A percentile compares a stretch with the other conserved stretches of the same genome.
Evolutionary conservation across 768 basidiomycete genomes (phyloP).

Genomic region (Polyporus arcularius): DNA sequence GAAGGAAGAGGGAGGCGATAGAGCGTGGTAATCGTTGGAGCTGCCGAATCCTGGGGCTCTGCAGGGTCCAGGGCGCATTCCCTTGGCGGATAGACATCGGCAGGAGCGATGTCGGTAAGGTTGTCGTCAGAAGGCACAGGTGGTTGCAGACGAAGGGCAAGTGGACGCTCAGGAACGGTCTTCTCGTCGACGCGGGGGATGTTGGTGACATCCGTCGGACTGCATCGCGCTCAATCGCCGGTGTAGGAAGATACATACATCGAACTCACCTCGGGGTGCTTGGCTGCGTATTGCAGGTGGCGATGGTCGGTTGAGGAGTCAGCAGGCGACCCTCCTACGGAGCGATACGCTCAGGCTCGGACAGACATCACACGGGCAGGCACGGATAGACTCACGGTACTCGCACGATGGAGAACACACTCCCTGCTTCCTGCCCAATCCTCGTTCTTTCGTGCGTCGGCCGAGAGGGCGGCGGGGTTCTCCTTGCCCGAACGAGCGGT

Average conservation of each 20-base stretch:
- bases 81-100: background rate
- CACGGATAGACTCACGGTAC: background rate
- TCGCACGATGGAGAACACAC: background rate
- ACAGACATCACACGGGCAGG: background rate
- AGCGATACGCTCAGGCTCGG: background rate
- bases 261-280: too few species aligned
- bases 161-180: background rate
- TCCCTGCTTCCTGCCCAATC: background rate
- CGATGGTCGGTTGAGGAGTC: background rate
- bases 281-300: too few species aligned
- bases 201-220: too few species aligned
- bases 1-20: background rate
- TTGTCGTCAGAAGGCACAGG: background rate
- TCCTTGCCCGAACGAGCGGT: background rate
- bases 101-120: background rate
- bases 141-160: background rate
- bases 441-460: background rate
- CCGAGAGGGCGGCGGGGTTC: background rate
- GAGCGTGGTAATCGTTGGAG: conserved; percentile 4
- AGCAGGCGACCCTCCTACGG: background rate
- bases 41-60: background rate
- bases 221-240: too few species aligned
- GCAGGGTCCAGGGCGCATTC: background rate
- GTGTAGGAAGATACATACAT: too few species aligned
- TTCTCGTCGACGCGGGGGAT: too few species aligned